Conservation (phyloP, 2,329 filamentous ascomycete genomes). For the Phoma sp. region DNA sequence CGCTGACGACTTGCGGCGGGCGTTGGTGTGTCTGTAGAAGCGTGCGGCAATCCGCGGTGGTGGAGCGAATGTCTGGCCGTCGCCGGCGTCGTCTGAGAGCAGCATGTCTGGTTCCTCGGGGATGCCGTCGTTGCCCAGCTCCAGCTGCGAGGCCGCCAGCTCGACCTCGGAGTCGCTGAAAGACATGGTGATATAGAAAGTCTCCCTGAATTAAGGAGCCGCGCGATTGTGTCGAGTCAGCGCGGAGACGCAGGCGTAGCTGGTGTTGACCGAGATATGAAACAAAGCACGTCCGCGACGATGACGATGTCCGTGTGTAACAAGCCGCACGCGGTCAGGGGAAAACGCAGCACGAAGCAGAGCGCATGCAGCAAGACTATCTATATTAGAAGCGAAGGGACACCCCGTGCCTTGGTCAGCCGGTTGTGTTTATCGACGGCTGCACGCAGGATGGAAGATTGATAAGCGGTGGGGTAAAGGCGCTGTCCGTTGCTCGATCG, state of each 20-base stretch:
- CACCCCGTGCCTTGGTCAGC: constrained; percentile 18
- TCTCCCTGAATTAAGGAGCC: constrained; percentile 18
- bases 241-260: constrained; percentile 17
- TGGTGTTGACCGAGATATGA: constrained; percentile 29
- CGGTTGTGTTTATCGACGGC: constrained; percentile 4
- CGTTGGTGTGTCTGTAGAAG: constrained; percentile 72
- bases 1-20: constrained; percentile 76
- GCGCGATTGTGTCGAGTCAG: constrained; percentile 31
- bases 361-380: constrained; percentile 29
- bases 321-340: constrained; percentile 28
- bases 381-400: constrained; percentile 30
- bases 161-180: constrained; percentile 45
- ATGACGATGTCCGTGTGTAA: constrained; percentile 27
- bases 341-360: constrained; percentile 14
- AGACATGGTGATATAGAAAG: constrained; percentile 32
- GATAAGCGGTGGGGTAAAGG: constrained; percentile 18
- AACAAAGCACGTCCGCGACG: constrained; percentile 42
- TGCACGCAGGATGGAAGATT: constrained; percentile 11
- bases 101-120: constrained; percentile 52
- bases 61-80: constrained; percentile 63
- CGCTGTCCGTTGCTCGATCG: constrained; percentile 1
- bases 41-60: constrained; percentile 80
- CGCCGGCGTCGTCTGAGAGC: constrained; percentile 49
- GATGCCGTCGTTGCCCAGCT: constrained; percentile 48
- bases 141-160: constrained; percentile 38